Conservation (phyloP, 148 eudicot genomes). For the Limonium bicolor region DNA sequence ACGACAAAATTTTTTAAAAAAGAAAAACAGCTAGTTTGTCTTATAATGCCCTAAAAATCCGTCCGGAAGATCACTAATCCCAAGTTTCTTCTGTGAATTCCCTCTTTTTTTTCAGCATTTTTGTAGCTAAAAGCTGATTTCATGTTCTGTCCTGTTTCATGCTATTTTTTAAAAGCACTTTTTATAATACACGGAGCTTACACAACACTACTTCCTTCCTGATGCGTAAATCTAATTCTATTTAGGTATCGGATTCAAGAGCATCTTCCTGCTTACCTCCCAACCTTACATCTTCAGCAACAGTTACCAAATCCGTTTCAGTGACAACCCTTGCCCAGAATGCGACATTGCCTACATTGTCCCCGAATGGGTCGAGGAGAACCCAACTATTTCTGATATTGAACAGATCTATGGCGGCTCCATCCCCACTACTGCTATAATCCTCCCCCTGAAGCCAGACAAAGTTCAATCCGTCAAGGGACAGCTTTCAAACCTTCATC, state of each 20-base stretch:
- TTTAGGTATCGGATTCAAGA: slow-evolving; percentile 68
- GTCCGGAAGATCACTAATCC: too few species aligned
- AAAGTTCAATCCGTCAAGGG: slow-evolving; percentile 42
- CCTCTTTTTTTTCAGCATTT: too few species aligned
- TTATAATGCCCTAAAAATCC: too few species aligned
- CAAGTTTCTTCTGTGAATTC: too few species aligned
- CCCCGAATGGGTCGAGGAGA: slow-evolving; percentile 58
- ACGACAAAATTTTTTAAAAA: too few species aligned
- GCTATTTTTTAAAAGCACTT: too few species aligned
- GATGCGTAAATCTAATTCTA: too few species aligned
- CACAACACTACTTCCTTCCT: too few species aligned
- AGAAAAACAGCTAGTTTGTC: too few species aligned
- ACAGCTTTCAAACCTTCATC: slow-evolving; percentile 57
- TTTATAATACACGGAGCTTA: too few species aligned
- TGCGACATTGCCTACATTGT: slow-evolving; percentile 56
- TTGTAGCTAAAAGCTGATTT: too few species aligned
- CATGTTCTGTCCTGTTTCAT: too few species aligned
- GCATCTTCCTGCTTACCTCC: slow-evolving; percentile 48
- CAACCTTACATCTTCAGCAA: slow-evolving; percentile 35
- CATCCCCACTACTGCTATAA: slow-evolving; percentile 44
- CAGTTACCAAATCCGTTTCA: slow-evolving; percentile 47
- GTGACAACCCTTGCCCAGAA: slow-evolving; percentile 37
- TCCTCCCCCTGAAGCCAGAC: slow-evolving; percentile 53
- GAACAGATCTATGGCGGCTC: slow-evolving; percentile 24
- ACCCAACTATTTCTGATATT: slow-evolving; percentile 30